Base-by-base conservation (phyloP, 495 filamentous ascomycete genomes). In the Aspergillus conjunctus region DNA sequence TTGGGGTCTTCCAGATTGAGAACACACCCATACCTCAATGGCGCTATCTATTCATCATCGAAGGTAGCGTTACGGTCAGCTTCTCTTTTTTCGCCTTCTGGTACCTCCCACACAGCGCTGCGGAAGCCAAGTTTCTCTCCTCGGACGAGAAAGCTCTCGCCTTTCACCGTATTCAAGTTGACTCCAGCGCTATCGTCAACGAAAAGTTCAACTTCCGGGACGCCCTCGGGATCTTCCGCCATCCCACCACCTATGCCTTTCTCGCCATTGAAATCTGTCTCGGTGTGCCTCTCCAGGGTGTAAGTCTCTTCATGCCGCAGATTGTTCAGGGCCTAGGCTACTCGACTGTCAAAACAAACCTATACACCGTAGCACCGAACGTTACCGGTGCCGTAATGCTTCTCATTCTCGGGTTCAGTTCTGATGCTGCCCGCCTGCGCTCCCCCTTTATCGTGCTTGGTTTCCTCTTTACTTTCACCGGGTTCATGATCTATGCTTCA, bases 1-100 rank as follows among this genome's bases (percentile, higher is more conserved):
- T 89, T 55, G 90, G 88, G 0, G 85, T 90, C 4, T 91, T 92
- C 71, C 89, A 87, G 55, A 92, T 92, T 66, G 58, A 87, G 18
- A 73, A 82, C 55, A 73, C 78, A 30, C 58, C 68, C 22, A 64
- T 90, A 32, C 60, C 75, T 2, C 73, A 79, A 18, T 93, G 90
- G 90, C 79, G 86, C 3, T 92, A 91, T 68, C 83, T 92, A 8
- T 93, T 93, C 69, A 73, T 92, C 51, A 86, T 92, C 34, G 89
- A 93, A 61, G 90, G 90, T 4, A 59, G 73, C 8, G 78, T 78
- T 60, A 90, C 89, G 0, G 76, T 89, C 6, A 62, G 82, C 54
- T 90, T 90, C 70, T 75, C 86, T 9, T 65, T 85, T 58, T 86
- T 92, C 61, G 86, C 85, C n/a, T 87, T 80, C 64, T 87, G 80